These are phyloP conservation scores for Curvularia spicifera DNA, from an alignment of 2,329 filamentous ascomycete species.

Conservation along the genomic window DNA sequence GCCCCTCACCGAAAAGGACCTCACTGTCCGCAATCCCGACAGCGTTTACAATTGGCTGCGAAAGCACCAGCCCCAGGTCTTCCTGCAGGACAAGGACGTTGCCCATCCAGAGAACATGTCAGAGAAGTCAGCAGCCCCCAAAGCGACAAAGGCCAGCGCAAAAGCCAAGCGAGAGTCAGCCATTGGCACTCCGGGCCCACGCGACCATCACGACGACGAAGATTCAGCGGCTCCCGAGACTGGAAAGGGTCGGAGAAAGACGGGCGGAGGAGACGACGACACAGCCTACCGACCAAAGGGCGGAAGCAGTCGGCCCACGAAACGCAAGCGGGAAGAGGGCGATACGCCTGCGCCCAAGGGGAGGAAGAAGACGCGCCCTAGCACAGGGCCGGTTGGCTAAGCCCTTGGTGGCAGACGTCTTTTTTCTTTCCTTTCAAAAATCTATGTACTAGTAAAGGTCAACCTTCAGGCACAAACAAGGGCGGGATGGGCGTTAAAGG, in stretches of 20 bases:
- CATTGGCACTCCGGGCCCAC: slow-evolving; percentile 44
- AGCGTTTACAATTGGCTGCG: slow-evolving; percentile 96
- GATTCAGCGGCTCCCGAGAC: slow-evolving; percentile 46
- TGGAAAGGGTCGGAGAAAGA: slow-evolving; percentile 34
- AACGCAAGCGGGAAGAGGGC: slow-evolving; percentile 53
- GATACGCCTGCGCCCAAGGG: slow-evolving; percentile 36
- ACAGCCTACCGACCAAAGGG: slow-evolving; percentile 58
- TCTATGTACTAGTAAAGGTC: slow-evolving; percentile 1
- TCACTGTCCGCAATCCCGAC: slow-evolving; percentile 77
- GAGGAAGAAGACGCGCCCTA: slow-evolving; percentile 45
- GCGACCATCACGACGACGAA: slow-evolving; percentile 53
- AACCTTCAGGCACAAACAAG: background rate
- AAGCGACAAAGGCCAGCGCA: slow-evolving; percentile 35
- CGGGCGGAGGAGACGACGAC: slow-evolving; percentile 50
- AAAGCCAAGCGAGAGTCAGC: slow-evolving; percentile 44
- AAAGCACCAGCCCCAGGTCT: slow-evolving; percentile 81
- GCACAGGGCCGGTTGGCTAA: slow-evolving; percentile 21
- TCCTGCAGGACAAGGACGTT: slow-evolving; percentile 73
- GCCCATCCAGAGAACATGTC: slow-evolving; percentile 48
- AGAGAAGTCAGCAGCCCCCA: slow-evolving; percentile 41
- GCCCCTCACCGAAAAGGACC: slow-evolving; percentile 56
- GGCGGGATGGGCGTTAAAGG: background rate
- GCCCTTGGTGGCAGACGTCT: background rate
- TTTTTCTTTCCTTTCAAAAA: background rate
- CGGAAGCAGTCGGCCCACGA: slow-evolving; percentile 51